phyloP scores from a whole-genome alignment of 495 filamentous ascomycete species.

The Lasiosphaeria miniovina region DNA sequence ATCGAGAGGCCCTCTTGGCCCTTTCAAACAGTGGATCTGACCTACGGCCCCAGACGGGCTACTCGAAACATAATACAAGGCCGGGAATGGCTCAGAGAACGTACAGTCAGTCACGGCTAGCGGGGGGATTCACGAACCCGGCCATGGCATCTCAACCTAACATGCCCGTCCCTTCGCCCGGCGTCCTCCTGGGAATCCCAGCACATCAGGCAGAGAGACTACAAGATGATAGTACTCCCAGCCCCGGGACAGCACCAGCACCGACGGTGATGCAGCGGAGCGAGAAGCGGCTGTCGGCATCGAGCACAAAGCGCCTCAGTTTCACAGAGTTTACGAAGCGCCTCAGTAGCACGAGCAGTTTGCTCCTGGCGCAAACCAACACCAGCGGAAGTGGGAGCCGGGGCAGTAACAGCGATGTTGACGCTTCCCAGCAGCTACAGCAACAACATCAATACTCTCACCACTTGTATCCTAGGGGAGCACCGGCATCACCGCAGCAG shows the following conservation, averaged over 20 bases:
- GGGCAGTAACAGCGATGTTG: conserved; percentile 40
- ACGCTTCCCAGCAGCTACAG: conserved; percentile 27
- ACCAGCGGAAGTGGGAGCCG: conserved; percentile 44
- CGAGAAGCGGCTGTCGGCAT: conserved; percentile 47
- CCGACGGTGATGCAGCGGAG: conserved; percentile 19
- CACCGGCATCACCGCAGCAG: conserved; percentile 13
- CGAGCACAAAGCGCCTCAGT: conserved; percentile 45
- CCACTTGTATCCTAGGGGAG: conserved; percentile 24
- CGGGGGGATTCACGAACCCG: conserved; percentile 21
- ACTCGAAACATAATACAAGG: conserved; percentile 35
- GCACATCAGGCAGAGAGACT: conserved; percentile 2
- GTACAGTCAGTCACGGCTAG: conserved; percentile 43
- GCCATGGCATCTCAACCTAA: conserved; percentile 1
- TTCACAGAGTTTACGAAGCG: conserved; percentile 55
- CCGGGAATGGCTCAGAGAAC: conserved; percentile 41
- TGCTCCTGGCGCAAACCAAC: conserved; percentile 55
- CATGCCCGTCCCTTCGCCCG: not conserved
- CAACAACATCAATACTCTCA: conserved; percentile 22
- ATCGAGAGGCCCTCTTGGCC: conserved; percentile 33
- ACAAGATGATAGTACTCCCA: conserved; percentile 17
- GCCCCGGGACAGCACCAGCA: conserved; percentile 18
- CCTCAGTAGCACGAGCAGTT: conserved; percentile 49
- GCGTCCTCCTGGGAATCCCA: conserved; percentile 4
- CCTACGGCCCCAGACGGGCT: conserved; percentile 44
- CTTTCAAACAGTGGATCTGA: conserved; percentile 29